Evolutionary conservation across 345 rosid species (phyloP), one percentile per base, ranked within the genome.

Genomic region (Bruguiera parviflora): DNA sequence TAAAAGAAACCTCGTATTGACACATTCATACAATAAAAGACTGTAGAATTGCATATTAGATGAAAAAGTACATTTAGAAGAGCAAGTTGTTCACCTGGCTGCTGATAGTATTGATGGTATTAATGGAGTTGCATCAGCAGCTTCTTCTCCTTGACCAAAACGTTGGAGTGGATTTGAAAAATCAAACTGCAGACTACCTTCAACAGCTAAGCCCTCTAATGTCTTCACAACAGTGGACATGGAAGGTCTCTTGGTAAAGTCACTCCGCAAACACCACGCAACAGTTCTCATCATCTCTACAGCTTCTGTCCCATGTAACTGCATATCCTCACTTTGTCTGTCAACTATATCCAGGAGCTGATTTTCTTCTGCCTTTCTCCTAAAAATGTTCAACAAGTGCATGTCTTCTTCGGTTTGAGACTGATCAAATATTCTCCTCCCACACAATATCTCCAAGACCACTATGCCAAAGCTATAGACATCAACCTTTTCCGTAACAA

Each of bases 381-480:
- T 28, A 19, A 64, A 27, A 29, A 28, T 27, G 2, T 13, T 27
- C 9, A 64, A 55, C 22, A 64, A 47, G 29, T 47, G 15, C 32
- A 43, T n/a, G n/a, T 28, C 57, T 46, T 49, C 32, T 25, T 64
- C 57, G 18, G 67, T 53, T 28, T 64, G 67, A 9, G 35, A 47
- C 15, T 16, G 39, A 49, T 64, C 57, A 27, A 64, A 5, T 5
- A 13, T 47, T 64, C 21, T 64, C 24, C 67, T 20, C 8, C 35
- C 67, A 27, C 67, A 64, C 4, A 28, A 11, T 16, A 63, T 28
- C 37, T 71, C 61, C 63, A 71, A 22, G 2, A 63, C 29, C 5
- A 71, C 63, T 27, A 63, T 63, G 29, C 74, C 63, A 28, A 24
- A 71, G 27, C 74, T 53, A 57, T 71, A 63, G 9, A 39, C 32